Evolutionary conservation across 2,329 filamentous ascomycete genomes (phyloP), one percentile per base, ranked within the genome.

Genomic region (Amphichorda felina): DNA sequence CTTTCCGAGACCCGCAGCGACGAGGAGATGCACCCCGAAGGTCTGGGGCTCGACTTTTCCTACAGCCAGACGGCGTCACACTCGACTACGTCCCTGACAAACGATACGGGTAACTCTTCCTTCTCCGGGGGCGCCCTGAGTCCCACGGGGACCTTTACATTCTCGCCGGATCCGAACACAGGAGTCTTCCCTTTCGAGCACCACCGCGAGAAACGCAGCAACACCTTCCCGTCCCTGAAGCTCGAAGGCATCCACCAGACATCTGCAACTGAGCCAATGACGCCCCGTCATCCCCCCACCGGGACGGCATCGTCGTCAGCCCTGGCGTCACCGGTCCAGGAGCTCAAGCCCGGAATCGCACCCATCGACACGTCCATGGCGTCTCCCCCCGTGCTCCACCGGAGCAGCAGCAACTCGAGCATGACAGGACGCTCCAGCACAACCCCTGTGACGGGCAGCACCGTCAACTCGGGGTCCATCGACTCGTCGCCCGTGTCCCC

Each of bases 141-240:
- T 47, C 84, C 85, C 4, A 77, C 77, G 1, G 81, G 77, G 2
- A 76, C 82, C 0, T 82, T 89, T 51, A 66, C 63, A 37, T 86
- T 91, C 53, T 83, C 81, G 1, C 82, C 86, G 1, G 80, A 91
- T 43, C 70, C 77, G 10, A 77, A 76, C 39, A 68, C 70, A 4
- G 79, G 78, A 36, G 72, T 75, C 1, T 91, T 88, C 51, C 39
- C 54, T 0, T 43, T 57, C 29, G 60, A 51, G 22, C 46, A 16
- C 11, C 72, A 85, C 38, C 84, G 83, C n/a, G 54, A 53, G 37
- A 59, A 59, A 39, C 72, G 86, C 49, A 91, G 84, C 54, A 86
- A 93, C 55, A 94, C 86, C 0, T 87, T 94, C 43, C 85, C 87
- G 1, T 76, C 79, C 30, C 62, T 85, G 29, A 76, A 75, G 37